Conservation (phyloP, 1,284 basidiomycete genomes). For the Sparassis latifolia region DNA sequence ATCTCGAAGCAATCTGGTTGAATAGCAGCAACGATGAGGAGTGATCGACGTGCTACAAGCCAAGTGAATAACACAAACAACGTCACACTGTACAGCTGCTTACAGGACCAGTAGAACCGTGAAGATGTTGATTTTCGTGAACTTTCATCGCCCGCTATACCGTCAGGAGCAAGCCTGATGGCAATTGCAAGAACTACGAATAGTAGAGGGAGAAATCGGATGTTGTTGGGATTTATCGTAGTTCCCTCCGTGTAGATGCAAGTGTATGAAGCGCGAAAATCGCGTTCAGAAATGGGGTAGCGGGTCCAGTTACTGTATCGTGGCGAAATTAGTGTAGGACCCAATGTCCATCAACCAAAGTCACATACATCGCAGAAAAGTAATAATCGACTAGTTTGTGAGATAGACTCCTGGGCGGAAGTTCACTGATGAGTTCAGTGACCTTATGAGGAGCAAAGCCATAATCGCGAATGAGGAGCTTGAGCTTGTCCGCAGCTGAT, state of each 20-base stretch:
- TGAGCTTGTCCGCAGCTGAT: conserved; percentile 71
- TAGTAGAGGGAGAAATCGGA: conserved; percentile 84
- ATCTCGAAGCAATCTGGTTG: conserved; percentile 88
- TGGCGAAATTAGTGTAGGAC: not conserved
- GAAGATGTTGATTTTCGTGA: conserved; percentile 73
- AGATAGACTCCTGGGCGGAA: conserved; percentile 71
- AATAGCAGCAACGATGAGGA: conserved; percentile 85
- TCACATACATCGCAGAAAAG: conserved; percentile 63
- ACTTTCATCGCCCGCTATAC: conserved; percentile 73
- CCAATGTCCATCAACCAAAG: not conserved
- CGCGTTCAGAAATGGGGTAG: conserved; percentile 84
- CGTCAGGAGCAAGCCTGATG: conserved; percentile 79
- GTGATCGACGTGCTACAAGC: conserved; percentile 69
- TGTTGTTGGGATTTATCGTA: conserved; percentile 73
- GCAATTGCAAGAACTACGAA: conserved; percentile 94
- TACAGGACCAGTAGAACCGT: conserved; percentile 92
- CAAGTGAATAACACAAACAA: conserved; percentile 10
- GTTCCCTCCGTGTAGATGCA: conserved; percentile 73
- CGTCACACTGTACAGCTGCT: conserved; percentile 26
- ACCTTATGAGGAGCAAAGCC: conserved; percentile 87
- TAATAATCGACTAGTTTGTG: conserved; percentile 75
- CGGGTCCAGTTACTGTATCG: conserved; percentile 83
- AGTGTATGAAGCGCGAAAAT: conserved; percentile 78
- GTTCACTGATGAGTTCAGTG: conserved; percentile 81
- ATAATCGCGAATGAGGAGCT: conserved; percentile 82